Base-by-base conservation (phyloP, 1,284 basidiomycete genomes). In the Kalmanozyma brasiliensis region DNA sequence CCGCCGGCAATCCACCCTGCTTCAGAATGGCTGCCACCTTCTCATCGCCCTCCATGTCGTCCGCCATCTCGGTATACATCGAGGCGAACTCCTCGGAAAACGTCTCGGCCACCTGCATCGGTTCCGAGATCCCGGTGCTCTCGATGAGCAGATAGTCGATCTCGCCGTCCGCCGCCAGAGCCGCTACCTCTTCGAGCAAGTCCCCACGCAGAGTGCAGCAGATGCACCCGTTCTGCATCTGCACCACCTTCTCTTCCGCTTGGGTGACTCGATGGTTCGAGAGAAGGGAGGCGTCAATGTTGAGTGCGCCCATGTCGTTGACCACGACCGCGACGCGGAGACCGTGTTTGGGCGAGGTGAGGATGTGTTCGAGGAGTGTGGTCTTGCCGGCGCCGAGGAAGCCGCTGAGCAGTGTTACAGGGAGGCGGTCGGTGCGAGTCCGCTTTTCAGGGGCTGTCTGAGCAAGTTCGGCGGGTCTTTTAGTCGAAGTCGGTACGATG, bases 331-430 rank as follows among this genome's bases (percentile, higher is more conserved):
- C 83, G 42, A 83, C 81, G 34, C 82, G 76, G 24, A 84, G 59
- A 3, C 83, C 83, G 44, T 85, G 85, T 34, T 84, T 81, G 32
- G 76, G 82, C 10, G 76, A 79, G 32, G 82, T 83, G 32, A 86
- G 77, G 48, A 86, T 84, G 62, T 84, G 79, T 33, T 83, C 80
- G 2, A 86, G 74, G 16, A 85, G 69, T 3, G 84, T 85, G 9
- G 84, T 85, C 76, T 85, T 86, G n/a, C 85, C 85, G 3, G 79
- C 74, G 0, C 85, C 85, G 23, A 85, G 68, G 75, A 85, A 85
- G 5, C 84, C 84, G 24, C 77, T 81, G 5, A 85, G 73, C 8
- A 85, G 80, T 8, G 85, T 85, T 19, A 85, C 85, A 6, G 85
- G 85, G 2, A 85, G 78, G 26, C 66, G 61, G 6, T 60, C 60